These are phyloP conservation scores for Claviceps monticola DNA, from an alignment of 2,329 filamentous ascomycete species.

Conservation along the genomic window DNA sequence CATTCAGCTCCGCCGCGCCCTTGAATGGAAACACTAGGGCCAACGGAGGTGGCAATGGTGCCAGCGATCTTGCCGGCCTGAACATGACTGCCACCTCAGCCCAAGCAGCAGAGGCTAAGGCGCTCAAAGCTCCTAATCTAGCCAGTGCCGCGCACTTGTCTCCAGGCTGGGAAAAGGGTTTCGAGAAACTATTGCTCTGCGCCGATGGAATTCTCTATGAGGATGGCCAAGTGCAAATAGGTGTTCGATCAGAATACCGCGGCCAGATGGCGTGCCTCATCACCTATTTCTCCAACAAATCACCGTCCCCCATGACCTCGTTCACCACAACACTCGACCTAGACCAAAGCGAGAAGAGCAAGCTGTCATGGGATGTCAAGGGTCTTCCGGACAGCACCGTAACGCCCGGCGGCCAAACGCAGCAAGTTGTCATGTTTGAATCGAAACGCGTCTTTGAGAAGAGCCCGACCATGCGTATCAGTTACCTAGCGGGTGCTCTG, in stretches of 20 bases:
- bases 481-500: slow-evolving; percentile 83
- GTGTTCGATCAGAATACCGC: slow-evolving; percentile 84
- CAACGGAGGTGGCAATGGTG: slow-evolving; percentile 30
- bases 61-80: slow-evolving; percentile 64
- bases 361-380: slow-evolving; percentile 76
- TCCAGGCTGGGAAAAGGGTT: slow-evolving; percentile 88
- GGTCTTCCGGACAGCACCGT: slow-evolving; percentile 76
- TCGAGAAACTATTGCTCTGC: slow-evolving; percentile 64
- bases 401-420: slow-evolving; percentile 59
- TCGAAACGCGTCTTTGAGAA: slow-evolving; percentile 68
- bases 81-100: slow-evolving; percentile 56
- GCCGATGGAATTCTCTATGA: slow-evolving; percentile 87
- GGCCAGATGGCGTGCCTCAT: slow-evolving; percentile 93
- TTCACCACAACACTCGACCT: slow-evolving; percentile 92
- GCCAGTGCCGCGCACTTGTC: slow-evolving; percentile 86
- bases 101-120: slow-evolving; percentile 37
- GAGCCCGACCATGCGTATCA: slow-evolving; percentile 82
- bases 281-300: slow-evolving; percentile 92
- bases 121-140: slow-evolving; percentile 61
- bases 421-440: slow-evolving; percentile 93
- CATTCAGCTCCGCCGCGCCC: slow-evolving; percentile 53
- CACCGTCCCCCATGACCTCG: slow-evolving; percentile 67
- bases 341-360: slow-evolving; percentile 48
- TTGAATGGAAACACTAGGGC: slow-evolving; percentile 30
- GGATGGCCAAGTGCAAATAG: slow-evolving; percentile 86